phyloP scores from a whole-genome alignment of 108 stramenopile species.

The Pseudonitzschia multistriata region DNA sequence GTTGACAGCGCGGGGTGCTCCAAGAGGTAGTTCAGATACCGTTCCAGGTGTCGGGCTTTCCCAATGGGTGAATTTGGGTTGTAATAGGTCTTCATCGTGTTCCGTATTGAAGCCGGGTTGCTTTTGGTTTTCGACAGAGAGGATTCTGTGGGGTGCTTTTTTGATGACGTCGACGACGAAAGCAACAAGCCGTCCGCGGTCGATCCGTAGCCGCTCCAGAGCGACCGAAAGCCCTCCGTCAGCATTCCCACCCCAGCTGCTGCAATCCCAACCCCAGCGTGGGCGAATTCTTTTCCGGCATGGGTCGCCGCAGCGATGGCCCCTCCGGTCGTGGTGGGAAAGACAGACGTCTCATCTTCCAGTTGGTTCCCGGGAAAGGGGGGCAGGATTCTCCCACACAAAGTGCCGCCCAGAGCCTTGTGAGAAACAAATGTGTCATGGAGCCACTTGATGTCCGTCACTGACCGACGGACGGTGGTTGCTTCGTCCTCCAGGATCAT shows the following conservation, averaged over 20 bases:
- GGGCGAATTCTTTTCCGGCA: constrained; percentile 46
- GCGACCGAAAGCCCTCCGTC: constrained; percentile 57
- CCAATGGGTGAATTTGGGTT: constrained; percentile 52
- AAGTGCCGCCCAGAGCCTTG: constrained; percentile 71
- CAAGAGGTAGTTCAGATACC: constrained; percentile 81
- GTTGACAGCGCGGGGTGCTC: constrained; percentile 80
- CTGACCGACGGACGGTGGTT: constrained; percentile 70
- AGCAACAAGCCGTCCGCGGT: neutral
- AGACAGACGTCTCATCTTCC: constrained; percentile 26
- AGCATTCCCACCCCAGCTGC: constrained; percentile 68
- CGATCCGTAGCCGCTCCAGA: constrained; percentile 55
- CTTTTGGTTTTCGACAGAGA: neutral
- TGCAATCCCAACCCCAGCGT: constrained; percentile 23
- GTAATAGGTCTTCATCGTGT: constrained; percentile 47
- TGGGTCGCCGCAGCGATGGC: constrained; percentile 40
- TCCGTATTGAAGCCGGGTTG: neutral
- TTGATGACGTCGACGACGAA: neutral
- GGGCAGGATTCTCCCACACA: constrained; percentile 83
- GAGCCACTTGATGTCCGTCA: constrained; percentile 81
- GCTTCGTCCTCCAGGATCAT: constrained; percentile 3
- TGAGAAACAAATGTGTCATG: constrained; percentile 73
- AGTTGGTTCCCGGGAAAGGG: constrained; percentile 52
- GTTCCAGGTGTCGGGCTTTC: constrained; percentile 55
- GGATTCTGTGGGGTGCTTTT: neutral
- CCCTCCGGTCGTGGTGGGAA: constrained; percentile 46